Conservation (phyloP, 768 basidiomycete genomes). For the Coprinopsis strossmayeri region DNA sequence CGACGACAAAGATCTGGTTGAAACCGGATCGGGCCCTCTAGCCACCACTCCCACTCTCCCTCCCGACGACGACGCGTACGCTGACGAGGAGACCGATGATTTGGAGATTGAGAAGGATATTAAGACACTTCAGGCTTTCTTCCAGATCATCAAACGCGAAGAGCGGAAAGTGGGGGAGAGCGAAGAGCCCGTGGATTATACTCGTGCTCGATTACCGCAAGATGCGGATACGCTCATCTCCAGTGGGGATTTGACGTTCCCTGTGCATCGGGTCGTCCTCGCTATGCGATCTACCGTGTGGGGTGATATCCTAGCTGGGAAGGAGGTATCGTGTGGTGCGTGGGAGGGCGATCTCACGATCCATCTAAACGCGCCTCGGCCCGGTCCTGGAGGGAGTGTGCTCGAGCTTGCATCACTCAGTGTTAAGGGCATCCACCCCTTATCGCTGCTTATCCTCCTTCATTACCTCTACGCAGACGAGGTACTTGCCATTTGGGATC, state of each 20-base stretch:
- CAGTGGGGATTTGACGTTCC: conserved; percentile 38
- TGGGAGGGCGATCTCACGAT: conserved; percentile 24
- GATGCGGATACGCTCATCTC: conserved; percentile 63
- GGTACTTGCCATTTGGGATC: conserved; percentile 79
- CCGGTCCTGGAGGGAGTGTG: conserved; percentile 19
- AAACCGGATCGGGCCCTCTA: not conserved
- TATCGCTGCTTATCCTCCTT: conserved; percentile 69
- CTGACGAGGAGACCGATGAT: conserved; percentile 31
- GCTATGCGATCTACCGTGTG: conserved; percentile 50
- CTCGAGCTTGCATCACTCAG: conserved; percentile 25
- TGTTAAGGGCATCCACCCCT: conserved; percentile 51
- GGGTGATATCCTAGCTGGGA: conserved; percentile 32
- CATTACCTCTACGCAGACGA: conserved; percentile 88
- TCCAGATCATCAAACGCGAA: conserved; percentile 24
- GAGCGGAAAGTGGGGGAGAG: conserved; percentile 17
- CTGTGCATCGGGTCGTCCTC: conserved; percentile 63
- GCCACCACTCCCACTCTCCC: not conserved
- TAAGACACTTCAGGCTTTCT: conserved; percentile 24
- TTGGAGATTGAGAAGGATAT: conserved; percentile 30
- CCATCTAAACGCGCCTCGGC: conserved; percentile 18
- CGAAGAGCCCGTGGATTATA: conserved; percentile 13
- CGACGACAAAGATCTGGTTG: not conserved
- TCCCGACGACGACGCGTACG: conserved; percentile 19
- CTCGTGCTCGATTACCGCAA: conserved; percentile 23
- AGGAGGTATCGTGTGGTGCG: conserved; percentile 19